phyloP scores from a whole-genome alignment of 2,329 filamentous ascomycete genomes.

The Paecilomyces variotii region DNA sequence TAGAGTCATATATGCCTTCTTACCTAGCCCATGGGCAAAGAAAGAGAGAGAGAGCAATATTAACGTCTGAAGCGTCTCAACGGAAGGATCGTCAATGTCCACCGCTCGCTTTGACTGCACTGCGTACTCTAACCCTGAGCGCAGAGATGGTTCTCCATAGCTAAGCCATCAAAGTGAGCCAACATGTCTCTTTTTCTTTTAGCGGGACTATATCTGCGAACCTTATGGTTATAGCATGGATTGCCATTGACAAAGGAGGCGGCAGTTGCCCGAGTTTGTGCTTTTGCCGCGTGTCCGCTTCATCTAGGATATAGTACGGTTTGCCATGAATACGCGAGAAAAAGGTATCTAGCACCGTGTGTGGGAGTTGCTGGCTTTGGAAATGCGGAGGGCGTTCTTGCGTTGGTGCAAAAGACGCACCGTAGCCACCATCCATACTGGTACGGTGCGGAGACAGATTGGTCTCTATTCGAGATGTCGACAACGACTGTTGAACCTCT shows the following conservation, averaged over 20 bases:
- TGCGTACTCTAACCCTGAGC: slow-evolving; percentile 65
- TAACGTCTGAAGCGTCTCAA: slow-evolving; percentile 68
- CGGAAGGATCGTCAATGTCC: slow-evolving; percentile 71
- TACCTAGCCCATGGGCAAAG: slow-evolving; percentile 69
- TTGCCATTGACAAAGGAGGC: slow-evolving; percentile 43
- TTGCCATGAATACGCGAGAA: slow-evolving; percentile 74
- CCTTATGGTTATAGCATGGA: slow-evolving; percentile 54
- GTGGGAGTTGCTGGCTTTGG: slow-evolving; percentile 41
- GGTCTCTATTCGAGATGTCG: slow-evolving; percentile 10
- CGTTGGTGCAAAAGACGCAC: slow-evolving; percentile 10
- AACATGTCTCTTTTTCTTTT: slow-evolving; percentile 1
- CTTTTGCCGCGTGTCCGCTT: slow-evolving; percentile 63
- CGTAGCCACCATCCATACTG: slow-evolving; percentile 8
- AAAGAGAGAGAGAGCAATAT: slow-evolving; percentile 68
- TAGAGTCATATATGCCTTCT: slow-evolving; percentile 79
- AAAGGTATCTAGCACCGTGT: slow-evolving; percentile 66
- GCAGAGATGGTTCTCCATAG: slow-evolving; percentile 51
- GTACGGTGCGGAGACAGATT: slow-evolving; percentile 7
- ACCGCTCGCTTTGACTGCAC: slow-evolving; percentile 60
- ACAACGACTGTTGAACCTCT: slow-evolving; percentile 8
- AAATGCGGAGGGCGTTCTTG: slow-evolving; percentile 35
- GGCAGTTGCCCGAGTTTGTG: slow-evolving; percentile 61
- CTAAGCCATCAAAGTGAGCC: neutral
- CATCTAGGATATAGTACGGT: slow-evolving; percentile 74
- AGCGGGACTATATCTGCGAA: slow-evolving; percentile 24